Conservation (phyloP, 495 filamentous ascomycete genomes). For the Evernia prunastri region DNA sequence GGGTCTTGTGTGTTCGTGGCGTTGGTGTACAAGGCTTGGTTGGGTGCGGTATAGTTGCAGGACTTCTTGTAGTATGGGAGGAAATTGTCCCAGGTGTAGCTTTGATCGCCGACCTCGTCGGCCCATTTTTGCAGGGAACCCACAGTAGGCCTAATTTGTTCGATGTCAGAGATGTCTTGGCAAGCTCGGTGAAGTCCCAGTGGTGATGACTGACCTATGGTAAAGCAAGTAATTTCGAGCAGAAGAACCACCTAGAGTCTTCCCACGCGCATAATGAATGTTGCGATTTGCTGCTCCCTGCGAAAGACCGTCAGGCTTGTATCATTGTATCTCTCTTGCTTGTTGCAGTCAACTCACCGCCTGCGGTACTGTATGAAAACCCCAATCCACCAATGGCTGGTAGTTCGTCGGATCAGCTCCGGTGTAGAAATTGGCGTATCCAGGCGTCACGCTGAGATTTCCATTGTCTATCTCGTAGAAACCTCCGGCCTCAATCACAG, state of each 20-base stretch:
- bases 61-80: conserved; percentile 39
- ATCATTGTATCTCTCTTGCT: not conserved
- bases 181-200: not conserved
- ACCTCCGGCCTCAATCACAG: conserved; percentile 52
- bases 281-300: conserved; percentile 14
- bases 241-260: conserved; percentile 41
- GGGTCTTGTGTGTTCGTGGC: conserved; percentile 33
- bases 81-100: conserved; percentile 37
- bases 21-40: conserved; percentile 14
- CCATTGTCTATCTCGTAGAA: conserved; percentile 46
- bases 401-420: conserved; percentile 23
- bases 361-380: conserved; percentile 39
- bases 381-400: conserved; percentile 44
- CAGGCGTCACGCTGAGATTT: conserved; percentile 38
- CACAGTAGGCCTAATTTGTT: conserved; percentile 31
- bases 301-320: not conserved
- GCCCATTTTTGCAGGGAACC: conserved; percentile 42
- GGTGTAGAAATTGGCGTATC: conserved; percentile 23
- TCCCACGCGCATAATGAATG: conserved; percentile 39
- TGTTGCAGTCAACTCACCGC: conserved; percentile 23
- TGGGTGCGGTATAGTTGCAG: conserved; percentile 31
- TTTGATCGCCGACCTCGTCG: conserved; percentile 39
- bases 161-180: not conserved
- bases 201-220: conserved; percentile 22
- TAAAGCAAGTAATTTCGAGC: conserved; percentile 50